Conservation (phyloP, 2,329 filamentous ascomycete genomes). For the Fusarium neocosmosporiellum region DNA sequence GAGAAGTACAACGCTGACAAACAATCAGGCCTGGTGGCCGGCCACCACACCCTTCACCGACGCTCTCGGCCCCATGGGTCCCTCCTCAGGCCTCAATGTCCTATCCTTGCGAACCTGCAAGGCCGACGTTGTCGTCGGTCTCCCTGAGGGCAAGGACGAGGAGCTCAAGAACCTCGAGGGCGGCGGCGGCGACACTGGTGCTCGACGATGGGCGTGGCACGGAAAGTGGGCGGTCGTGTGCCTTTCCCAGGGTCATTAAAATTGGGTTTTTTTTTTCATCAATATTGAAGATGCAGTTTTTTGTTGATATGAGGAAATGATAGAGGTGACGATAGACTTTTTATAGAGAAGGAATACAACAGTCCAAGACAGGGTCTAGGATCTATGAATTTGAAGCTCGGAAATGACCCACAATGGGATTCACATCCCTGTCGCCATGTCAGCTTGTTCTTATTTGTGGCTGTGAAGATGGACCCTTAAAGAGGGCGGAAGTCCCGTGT, state of each 20-base stretch:
- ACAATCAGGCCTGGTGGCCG: constrained; percentile 70
- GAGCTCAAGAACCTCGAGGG: constrained; percentile 74
- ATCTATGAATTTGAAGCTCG: constrained; percentile 4
- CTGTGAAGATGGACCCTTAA: not conserved
- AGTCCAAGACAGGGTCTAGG: not conserved
- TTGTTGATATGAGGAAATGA: constrained; percentile 23
- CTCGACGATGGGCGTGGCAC: constrained; percentile 92
- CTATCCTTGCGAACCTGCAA: constrained; percentile 94
- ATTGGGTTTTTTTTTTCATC: not conserved
- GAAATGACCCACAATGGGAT: constrained; percentile 1
- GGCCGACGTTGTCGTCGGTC: constrained; percentile 91
- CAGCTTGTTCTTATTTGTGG: not conserved
- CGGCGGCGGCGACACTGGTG: constrained; percentile 76
- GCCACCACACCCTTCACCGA: constrained; percentile 86
- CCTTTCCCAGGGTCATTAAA: constrained; percentile 49
- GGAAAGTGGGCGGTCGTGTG: constrained; percentile 96
- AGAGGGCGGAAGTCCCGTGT: not conserved
- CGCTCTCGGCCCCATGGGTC: constrained; percentile 88
- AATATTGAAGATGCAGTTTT: not conserved
- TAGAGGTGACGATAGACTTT: constrained; percentile 24
- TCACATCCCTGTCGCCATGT: not conserved
- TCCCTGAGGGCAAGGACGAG: constrained; percentile 86
- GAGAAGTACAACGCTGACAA: constrained; percentile 14
- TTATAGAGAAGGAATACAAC: constrained; percentile 7
- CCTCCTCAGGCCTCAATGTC: constrained; percentile 83